A percentile compares a stretch with the other conserved stretches of the same genome.
Conservation (phyloP, 2,329 filamentous ascomycete species). For the Clarireedia monteithiana region DNA sequence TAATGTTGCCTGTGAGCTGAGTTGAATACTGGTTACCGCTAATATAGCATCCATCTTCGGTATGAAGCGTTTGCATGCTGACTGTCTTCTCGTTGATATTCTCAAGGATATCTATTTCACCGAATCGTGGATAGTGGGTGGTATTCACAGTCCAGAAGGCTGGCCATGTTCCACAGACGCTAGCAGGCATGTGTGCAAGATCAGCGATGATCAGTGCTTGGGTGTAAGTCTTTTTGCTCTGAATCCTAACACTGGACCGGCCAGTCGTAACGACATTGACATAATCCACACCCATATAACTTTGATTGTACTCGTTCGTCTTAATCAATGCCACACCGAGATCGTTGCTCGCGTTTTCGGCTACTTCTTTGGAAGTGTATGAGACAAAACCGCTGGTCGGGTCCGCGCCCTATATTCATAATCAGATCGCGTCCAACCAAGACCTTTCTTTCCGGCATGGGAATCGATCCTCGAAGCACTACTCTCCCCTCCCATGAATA, state of each 20-base stretch:
- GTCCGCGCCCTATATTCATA: conserved; percentile 35
- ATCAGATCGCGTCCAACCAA: background rate
- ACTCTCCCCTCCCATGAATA: too few species aligned
- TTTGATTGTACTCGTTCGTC: conserved; percentile 38
- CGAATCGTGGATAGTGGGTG: conserved; percentile 40
- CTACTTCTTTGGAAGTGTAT: conserved; percentile 44
- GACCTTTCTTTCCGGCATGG: background rate
- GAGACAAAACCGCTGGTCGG: conserved; percentile 60
- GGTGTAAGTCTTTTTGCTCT: conserved; percentile 53
- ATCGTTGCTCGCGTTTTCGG: conserved; percentile 37
- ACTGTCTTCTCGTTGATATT: conserved; percentile 53
- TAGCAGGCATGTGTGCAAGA: conserved; percentile 55
- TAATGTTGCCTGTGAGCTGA: background rate
- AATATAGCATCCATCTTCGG: conserved; percentile 37
- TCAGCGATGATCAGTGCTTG: conserved; percentile 61
- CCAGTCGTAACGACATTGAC: conserved; percentile 46
- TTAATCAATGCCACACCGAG: conserved; percentile 40
- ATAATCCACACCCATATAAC: conserved; percentile 64
- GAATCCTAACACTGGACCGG: conserved; percentile 57
- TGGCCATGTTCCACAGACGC: conserved; percentile 67
- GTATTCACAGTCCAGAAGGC: conserved; percentile 62
- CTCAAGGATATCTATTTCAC: conserved; percentile 61
- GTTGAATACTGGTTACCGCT: conserved; percentile 19
- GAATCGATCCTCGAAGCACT: background rate
- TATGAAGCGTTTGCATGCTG: conserved; percentile 57